Percentiles rank a stretch among this genome's conserved stretches.
These are phyloP conservation scores for Persicaria tinctoria DNA, from an alignment of 148 eudicot species.

Conservation along the genomic window DNA sequence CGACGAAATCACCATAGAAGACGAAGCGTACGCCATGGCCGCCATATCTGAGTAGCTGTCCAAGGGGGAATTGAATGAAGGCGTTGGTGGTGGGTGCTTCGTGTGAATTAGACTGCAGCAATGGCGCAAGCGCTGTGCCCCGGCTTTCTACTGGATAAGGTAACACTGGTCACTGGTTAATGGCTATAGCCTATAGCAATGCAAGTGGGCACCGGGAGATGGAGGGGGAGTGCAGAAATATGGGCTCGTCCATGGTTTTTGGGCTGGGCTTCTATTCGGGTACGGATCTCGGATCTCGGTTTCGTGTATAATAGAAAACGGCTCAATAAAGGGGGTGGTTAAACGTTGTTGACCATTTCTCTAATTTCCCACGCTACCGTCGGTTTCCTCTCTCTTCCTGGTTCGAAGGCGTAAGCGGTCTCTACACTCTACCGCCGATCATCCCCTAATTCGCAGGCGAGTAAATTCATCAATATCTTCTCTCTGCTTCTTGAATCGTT, in stretches of 20 bases:
- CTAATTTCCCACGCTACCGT: too few relatives aligned
- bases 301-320: neutral
- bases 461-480: too few relatives aligned
- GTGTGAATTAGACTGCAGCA: neutral
- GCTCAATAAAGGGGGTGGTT: too few relatives aligned
- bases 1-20: slow-evolving; percentile 27
- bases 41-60: slow-evolving; percentile 27
- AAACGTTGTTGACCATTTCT: too few relatives aligned
- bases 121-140: neutral
- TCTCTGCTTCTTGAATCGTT: too few relatives aligned
- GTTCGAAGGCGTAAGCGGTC: too few relatives aligned
- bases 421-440: too few relatives aligned
- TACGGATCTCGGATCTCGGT: too few relatives aligned
- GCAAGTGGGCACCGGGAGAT: neutral
- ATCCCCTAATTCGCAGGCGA: too few relatives aligned
- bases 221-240: neutral
- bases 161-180: neutral
- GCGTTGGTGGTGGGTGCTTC: neutral
- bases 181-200: neutral
- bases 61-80: neutral
- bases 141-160: slow-evolving; percentile 1
- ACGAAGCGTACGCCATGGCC: slow-evolving; percentile 38
- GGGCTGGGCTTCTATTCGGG: neutral
- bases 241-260: neutral
- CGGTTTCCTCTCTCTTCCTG: too few relatives aligned